Evolutionary conservation across 2,329 filamentous ascomycete genomes (phyloP).

Genomic region (Pseudocercospora fuligena): DNA sequence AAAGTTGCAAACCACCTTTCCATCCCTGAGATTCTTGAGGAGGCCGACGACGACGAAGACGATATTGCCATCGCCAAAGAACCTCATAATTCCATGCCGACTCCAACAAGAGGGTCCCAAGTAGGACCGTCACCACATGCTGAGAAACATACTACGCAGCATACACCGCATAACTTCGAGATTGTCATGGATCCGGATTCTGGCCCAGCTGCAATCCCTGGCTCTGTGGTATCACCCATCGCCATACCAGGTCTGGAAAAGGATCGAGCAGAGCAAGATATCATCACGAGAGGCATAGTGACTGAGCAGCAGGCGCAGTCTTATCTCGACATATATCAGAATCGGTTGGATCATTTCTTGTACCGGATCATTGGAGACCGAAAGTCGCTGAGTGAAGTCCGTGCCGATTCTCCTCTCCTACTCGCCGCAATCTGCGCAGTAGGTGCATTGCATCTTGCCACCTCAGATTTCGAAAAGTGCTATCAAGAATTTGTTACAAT

Average conservation of each 20-base stretch:
- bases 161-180: slow-evolving; percentile 39
- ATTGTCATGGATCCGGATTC: slow-evolving; percentile 46
- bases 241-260: slow-evolving; percentile 33
- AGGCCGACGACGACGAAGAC: slow-evolving; percentile 33
- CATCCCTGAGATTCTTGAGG: slow-evolving; percentile 31
- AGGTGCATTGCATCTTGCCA: slow-evolving; percentile 38
- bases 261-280: slow-evolving; percentile 35
- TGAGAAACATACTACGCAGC: slow-evolving; percentile 29
- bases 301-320: slow-evolving; percentile 35
- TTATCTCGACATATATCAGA: slow-evolving; percentile 40
- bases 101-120: slow-evolving; percentile 12
- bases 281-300: slow-evolving; percentile 37
- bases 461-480: slow-evolving; percentile 37
- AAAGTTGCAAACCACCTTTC: slow-evolving; percentile 33
- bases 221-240: slow-evolving; percentile 37
- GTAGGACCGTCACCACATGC: slow-evolving; percentile 25
- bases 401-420: slow-evolving; percentile 40
- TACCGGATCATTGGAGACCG: slow-evolving; percentile 42
- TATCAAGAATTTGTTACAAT: slow-evolving; percentile 40
- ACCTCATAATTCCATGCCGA: slow-evolving; percentile 16
- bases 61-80: slow-evolving; percentile 26
- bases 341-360: slow-evolving; percentile 41
- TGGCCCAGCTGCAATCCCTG: slow-evolving; percentile 44
- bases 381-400: slow-evolving; percentile 35
- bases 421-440: slow-evolving; percentile 44